Base-by-base conservation (phyloP, 192 early-diverging fungal genomes). In the Linderina pennispora region DNA sequence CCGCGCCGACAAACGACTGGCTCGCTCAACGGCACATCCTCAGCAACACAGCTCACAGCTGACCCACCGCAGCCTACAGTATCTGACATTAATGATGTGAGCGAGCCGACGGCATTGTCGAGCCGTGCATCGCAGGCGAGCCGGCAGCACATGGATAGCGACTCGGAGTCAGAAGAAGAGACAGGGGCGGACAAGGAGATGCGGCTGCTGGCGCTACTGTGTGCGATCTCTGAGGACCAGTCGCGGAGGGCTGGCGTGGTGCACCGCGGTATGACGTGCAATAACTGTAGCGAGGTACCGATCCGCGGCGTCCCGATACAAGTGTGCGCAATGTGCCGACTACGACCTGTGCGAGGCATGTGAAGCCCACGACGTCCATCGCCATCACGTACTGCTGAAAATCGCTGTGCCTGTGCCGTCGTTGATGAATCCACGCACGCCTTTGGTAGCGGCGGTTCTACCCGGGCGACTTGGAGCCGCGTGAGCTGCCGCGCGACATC, bases 311-410 rank as follows among this genome's bases (percentile, higher is more conserved):
- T 83, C 15, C n/a, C 82, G 96, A 2, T 97, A 85, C 79, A 92
- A 90, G 54, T 98, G 96, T 55, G 84, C 88, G 23, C 92, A 97
- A 46, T 98, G 96, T 49, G 77, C 88, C 33, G 89, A 93, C 43
- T 89, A 80, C 51, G 96, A 98, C 73, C 61, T 98, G 11, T 98
- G 96, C 62, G 87, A 91, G 46, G 58, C 75, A 3, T 98, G 96
- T 65, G 95, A 98, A 56, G 86, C 86, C 4, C 81, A 90, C 26
- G 65, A 76, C 23, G 75, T 75, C 1, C 95, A 98, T 55, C 66
- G 74, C 18, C 88, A 91, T 11, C 95, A 98, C 43, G 74, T 87
- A 2, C 86, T 96, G 66, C 70, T 95, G 34, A 94, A 97, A 50
- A 91, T 98, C 37, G 53, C 86, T 5, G 83, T 98, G 48, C 90